These are phyloP conservation scores for Melanomma pulvis-pyrius DNA, from an alignment of 495 filamentous ascomycete species.

Conservation along the genomic window DNA sequence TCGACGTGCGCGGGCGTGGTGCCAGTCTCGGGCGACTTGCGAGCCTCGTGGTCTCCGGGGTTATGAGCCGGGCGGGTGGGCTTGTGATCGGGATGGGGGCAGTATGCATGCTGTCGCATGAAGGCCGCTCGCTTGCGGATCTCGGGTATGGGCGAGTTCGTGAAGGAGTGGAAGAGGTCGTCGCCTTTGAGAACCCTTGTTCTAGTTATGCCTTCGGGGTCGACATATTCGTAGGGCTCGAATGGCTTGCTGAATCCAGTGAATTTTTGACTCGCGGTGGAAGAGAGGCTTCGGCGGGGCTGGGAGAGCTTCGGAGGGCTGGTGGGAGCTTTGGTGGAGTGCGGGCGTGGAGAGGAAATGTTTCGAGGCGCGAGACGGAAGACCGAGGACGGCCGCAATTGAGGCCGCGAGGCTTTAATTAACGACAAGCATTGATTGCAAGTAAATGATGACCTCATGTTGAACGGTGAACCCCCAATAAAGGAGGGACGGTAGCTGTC, in stretches of 20 bases:
- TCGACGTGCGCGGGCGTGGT: constrained; percentile 74
- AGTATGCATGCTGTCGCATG: constrained; percentile 88
- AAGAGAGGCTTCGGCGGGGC: constrained; percentile 26
- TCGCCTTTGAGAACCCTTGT: constrained; percentile 64
- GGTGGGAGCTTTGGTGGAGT: constrained; percentile 6
- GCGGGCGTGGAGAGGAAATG: neutral
- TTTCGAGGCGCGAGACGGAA: neutral
- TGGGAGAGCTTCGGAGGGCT: constrained; percentile 5
- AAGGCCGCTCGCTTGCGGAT: constrained; percentile 84
- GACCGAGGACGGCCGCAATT: neutral
- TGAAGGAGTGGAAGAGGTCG: constrained; percentile 91
- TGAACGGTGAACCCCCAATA: constrained; percentile 2
- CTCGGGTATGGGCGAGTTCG: constrained; percentile 79
- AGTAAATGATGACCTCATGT: constrained; percentile 2
- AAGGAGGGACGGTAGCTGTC: neutral
- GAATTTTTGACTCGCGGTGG: constrained; percentile 17
- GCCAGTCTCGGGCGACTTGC: constrained; percentile 54
- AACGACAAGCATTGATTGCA: neutral
- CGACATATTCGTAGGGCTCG: constrained; percentile 26
- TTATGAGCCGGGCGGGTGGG: constrained; percentile 63
- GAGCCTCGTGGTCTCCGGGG: constrained; percentile 63
- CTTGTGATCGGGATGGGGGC: constrained; percentile 83
- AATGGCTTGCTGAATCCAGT: constrained; percentile 14
- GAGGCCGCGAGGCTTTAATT: neutral
- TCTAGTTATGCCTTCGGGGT: constrained; percentile 21